phyloP scores from a whole-genome alignment of 257 asterid genomes.

The Solanum peruvianum region DNA sequence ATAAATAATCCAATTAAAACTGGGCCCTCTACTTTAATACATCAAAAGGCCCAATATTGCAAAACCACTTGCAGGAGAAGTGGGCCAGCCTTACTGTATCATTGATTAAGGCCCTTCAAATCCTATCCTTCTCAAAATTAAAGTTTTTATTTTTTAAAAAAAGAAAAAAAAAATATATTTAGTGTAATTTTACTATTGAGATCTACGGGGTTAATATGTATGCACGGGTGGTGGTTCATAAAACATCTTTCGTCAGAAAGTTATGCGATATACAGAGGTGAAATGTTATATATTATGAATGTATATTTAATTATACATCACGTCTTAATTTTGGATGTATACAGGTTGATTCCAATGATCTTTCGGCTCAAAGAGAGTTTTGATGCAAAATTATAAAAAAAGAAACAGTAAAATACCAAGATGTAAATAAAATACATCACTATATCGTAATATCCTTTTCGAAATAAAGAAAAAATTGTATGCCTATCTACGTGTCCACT shows the following conservation, averaged over 20 bases:
- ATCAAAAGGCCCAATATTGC: not conserved
- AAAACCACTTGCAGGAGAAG: not conserved
- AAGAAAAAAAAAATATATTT: not conserved
- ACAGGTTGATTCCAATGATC: not conserved
- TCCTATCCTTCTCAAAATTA: not conserved
- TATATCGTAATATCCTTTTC: not conserved
- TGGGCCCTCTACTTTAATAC: not conserved
- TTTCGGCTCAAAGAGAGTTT: too few relatives aligned
- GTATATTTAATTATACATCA: too few relatives aligned
- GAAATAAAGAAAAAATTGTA: not conserved
- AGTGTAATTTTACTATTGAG: not conserved
- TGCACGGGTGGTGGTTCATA: not conserved
- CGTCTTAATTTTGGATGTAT: too few relatives aligned
- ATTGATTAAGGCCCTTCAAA: constrained; percentile 4
- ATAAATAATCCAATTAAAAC: not conserved
- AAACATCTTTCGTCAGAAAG: too few relatives aligned
- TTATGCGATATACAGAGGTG: too few relatives aligned
- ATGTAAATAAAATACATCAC: too few relatives aligned
- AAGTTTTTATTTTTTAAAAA: not conserved
- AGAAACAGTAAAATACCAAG: not conserved
- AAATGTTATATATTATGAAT: too few relatives aligned
- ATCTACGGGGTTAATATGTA: not conserved
- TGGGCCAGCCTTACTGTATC: not conserved
- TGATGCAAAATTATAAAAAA: not conserved
- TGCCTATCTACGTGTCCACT: not conserved